Percentiles rank a stretch among this genome's conserved stretches.
These are phyloP conservation scores for Logfia minima DNA, from an alignment of 129 eudicot genomes.

Conservation along the genomic window DNA sequence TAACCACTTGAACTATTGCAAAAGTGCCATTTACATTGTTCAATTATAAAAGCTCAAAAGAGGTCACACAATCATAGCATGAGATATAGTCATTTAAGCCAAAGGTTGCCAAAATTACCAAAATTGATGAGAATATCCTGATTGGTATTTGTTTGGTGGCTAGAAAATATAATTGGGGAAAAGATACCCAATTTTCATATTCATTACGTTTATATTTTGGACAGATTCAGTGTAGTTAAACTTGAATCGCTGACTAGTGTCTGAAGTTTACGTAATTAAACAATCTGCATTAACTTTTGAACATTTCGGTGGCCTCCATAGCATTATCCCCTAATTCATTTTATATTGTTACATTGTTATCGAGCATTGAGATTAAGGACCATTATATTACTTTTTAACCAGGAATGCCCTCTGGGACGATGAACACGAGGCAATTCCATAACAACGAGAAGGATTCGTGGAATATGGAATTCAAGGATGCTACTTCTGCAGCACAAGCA, in stretches of 20 bases:
- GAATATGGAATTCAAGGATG: constrained; percentile 88
- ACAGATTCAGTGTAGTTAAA: too few species aligned
- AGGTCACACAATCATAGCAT: constrained; percentile 6
- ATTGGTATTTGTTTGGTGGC: background rate
- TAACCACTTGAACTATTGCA: background rate
- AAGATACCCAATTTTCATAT: too few species aligned
- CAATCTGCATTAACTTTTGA: background rate
- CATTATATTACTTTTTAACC: constrained; percentile 21
- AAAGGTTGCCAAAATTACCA: background rate
- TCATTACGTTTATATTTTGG: too few species aligned
- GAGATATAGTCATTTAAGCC: background rate
- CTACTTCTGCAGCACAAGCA: constrained; percentile 95
- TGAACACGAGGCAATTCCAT: constrained; percentile 35
- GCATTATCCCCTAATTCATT: background rate
- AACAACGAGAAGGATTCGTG: constrained; percentile 37
- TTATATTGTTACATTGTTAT: background rate
- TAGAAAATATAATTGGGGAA: too few species aligned
- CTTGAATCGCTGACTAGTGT: too few species aligned
- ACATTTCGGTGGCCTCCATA: constrained; percentile 11
- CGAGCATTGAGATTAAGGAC: background rate
- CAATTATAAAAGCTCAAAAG: background rate
- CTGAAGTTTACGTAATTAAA: background rate
- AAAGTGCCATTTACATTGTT: background rate
- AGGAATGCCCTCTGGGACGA: constrained; percentile 39
- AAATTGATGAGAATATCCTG: background rate